Evolutionary conservation across 805 yeast species (phyloP).

Genomic region (Metschnikowia chrysomelidarum): DNA sequence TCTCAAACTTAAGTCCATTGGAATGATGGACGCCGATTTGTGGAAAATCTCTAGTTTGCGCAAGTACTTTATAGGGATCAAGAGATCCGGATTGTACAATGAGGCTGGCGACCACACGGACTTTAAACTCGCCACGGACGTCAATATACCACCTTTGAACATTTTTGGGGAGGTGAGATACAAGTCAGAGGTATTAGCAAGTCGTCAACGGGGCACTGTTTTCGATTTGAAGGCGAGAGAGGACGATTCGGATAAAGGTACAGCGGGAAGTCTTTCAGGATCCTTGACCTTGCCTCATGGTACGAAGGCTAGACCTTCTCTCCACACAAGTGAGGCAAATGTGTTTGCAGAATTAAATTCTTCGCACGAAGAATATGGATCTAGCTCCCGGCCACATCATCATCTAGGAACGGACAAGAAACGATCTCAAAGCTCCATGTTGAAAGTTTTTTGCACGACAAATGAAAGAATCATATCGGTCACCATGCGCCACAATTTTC

Average conservation of each 20-base stretch:
- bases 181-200: conserved; percentile 34
- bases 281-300: conserved; percentile 29
- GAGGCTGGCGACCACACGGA: conserved; percentile 14
- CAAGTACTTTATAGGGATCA: conserved; percentile 55
- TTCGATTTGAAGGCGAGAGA: conserved; percentile 19
- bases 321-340: conserved; percentile 41
- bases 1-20: conserved; percentile 67
- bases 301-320: conserved; percentile 33
- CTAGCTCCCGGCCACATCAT: conserved; percentile 19
- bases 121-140: conserved; percentile 18
- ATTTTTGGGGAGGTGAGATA: conserved; percentile 38
- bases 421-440: conserved; percentile 26
- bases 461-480: conserved; percentile 32
- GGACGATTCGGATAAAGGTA: neutral
- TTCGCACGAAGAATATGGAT: conserved; percentile 21
- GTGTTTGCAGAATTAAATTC: conserved; percentile 46
- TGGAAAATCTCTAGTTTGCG: conserved; percentile 81
- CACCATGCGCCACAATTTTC: conserved; percentile 55
- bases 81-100: conserved; percentile 9
- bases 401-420: conserved; percentile 17
- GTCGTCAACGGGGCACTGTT: conserved; percentile 20
- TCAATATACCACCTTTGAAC: conserved; percentile 30
- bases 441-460: conserved; percentile 29
- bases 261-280: conserved; percentile 1
- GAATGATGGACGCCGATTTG: conserved; percentile 65